Evolutionary conservation across 2,329 filamentous ascomycete species (phyloP).

Genomic region (Periglandula ipomoeae): DNA sequence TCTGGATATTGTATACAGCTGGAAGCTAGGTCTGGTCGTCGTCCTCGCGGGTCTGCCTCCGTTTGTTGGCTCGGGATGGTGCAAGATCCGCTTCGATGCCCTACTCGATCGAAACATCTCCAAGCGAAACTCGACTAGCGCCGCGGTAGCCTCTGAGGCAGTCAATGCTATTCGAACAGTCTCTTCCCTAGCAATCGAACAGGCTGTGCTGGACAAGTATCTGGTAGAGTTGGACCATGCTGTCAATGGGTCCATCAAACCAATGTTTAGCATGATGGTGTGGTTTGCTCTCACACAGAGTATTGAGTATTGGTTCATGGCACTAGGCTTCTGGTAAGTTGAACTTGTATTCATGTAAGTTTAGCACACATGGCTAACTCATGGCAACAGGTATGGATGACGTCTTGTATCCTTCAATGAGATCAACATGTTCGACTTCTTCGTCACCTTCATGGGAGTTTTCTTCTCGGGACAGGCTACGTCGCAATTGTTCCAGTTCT

Average conservation of each 20-base stretch:
- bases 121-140: constrained; percentile 35
- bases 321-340: constrained; percentile 32
- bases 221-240: constrained; percentile 19
- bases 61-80: constrained; percentile 35
- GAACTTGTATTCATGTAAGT: constrained; percentile 34
- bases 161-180: constrained; percentile 40
- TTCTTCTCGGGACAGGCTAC: constrained; percentile 37
- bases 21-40: constrained; percentile 41
- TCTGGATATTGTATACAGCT: constrained; percentile 36
- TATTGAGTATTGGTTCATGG: constrained; percentile 30
- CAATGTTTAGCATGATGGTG: constrained; percentile 24
- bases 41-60: constrained; percentile 36
- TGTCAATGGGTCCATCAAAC: constrained; percentile 19
- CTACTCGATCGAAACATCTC: constrained; percentile 35
- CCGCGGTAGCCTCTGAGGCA: constrained; percentile 39
- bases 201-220: constrained; percentile 29
- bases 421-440: constrained; percentile 38
- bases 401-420: constrained; percentile 29
- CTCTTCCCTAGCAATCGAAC: constrained; percentile 37
- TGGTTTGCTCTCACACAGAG: constrained; percentile 29
- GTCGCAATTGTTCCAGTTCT: constrained; percentile 31
- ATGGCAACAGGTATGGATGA: constrained; percentile 29
- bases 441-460: constrained; percentile 40
- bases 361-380: too few relatives aligned
- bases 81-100: constrained; percentile 39